These are phyloP conservation scores for Pseudocohnilembus persalinus DNA, from an alignment of 169 alveolate species.

Conservation along the genomic window DNA sequence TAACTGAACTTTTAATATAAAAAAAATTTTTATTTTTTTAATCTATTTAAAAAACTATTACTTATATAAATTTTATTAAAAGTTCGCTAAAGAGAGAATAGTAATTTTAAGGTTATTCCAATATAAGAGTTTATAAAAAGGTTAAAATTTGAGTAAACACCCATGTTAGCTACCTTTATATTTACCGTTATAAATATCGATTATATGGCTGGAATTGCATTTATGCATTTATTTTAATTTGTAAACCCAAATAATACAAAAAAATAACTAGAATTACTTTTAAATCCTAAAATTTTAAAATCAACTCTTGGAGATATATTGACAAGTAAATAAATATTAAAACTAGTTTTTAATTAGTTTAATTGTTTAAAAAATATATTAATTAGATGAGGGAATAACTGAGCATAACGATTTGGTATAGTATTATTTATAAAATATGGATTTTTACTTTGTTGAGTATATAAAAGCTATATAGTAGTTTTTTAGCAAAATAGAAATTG, in stretches of 20 bases:
- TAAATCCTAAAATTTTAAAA: neutral
- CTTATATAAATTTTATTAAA: too few relatives aligned
- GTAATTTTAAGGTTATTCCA: too few relatives aligned
- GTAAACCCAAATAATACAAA: neutral
- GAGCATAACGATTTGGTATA: neutral
- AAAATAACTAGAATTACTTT: neutral
- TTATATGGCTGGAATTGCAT: neutral
- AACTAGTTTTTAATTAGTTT: too few relatives aligned
- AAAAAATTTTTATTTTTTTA: too few relatives aligned
- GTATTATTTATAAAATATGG: neutral
- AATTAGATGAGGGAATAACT: neutral
- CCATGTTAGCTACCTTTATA: too few relatives aligned
- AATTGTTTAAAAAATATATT: too few relatives aligned
- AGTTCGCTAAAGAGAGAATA: too few relatives aligned
- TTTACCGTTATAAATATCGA: neutral
- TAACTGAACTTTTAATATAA: too few relatives aligned
- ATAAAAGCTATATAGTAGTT: neutral
- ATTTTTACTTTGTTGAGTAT: neutral
- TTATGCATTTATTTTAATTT: neutral
- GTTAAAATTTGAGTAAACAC: neutral
- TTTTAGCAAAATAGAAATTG: neutral
- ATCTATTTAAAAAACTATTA: too few relatives aligned
- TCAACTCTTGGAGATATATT: neutral
- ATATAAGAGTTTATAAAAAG: neutral
- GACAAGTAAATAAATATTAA: neutral